phyloP scores from a whole-genome alignment of 2,329 filamentous ascomycete species.

The Colletotrichum aenigma region DNA sequence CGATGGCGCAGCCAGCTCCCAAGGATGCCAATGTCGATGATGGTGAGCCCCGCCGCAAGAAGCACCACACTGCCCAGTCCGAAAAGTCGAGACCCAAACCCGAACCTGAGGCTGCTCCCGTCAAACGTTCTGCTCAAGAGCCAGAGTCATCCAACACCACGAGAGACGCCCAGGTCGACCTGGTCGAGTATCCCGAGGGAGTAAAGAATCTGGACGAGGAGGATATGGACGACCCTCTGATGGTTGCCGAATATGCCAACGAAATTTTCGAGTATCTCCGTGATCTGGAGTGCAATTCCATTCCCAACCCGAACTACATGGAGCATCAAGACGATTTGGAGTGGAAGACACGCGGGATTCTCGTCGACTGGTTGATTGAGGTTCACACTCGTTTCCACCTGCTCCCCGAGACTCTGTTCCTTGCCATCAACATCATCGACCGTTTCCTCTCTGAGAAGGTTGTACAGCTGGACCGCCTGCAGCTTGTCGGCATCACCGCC shows the following conservation, averaged over 20 bases:
- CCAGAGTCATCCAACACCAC: conserved; percentile 22
- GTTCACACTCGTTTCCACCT: conserved; percentile 97
- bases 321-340: conserved; percentile 91
- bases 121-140: conserved; percentile 15
- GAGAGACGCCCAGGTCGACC: conserved; percentile 6
- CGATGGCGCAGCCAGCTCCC: conserved; percentile 53
- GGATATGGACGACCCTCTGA: conserved; percentile 90
- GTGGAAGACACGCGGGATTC: conserved; percentile 98
- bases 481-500: conserved; percentile 95
- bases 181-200: conserved; percentile 25
- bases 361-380: conserved; percentile 98
- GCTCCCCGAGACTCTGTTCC: conserved; percentile 93
- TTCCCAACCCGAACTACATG: conserved; percentile 95
- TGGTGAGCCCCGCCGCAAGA: conserved; percentile 73
- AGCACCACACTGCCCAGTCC: conserved; percentile 57
- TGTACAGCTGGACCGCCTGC: conserved; percentile 92
- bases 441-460: conserved; percentile 96
- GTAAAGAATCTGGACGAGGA: conserved; percentile 80
- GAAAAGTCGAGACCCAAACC: conserved; percentile 44
- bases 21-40: conserved; percentile 69
- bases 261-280: conserved; percentile 97
- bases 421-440: conserved; percentile 97
- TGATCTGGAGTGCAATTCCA: conserved; percentile 77
- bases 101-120: conserved; percentile 53
- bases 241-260: conserved; percentile 96